Conservation (phyloP, 2,329 filamentous ascomycete species). For the Aquanectria penicillioides region DNA sequence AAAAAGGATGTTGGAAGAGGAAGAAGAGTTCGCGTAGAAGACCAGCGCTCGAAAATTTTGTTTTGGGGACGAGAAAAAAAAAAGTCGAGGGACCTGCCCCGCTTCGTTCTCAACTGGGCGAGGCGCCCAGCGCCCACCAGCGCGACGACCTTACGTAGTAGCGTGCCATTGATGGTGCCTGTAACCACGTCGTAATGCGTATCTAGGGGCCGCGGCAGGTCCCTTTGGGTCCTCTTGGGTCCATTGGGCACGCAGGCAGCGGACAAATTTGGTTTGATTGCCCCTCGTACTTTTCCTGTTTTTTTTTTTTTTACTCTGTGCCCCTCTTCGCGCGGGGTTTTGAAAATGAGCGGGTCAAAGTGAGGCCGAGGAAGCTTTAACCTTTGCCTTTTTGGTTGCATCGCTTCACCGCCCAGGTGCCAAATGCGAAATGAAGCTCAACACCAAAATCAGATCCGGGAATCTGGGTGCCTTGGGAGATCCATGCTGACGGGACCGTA, state of each 20-base stretch:
- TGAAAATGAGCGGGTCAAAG: constrained; percentile 23
- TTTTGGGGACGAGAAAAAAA: constrained; percentile 25
- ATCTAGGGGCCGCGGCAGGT: too few species aligned
- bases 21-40: constrained; percentile 12
- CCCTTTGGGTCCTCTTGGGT: too few species aligned
- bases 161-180: too few species aligned
- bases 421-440: too few species aligned
- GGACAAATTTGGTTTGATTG: constrained; percentile 4
- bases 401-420: constrained; percentile 19
- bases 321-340: constrained; percentile 26
- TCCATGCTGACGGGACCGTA: too few species aligned
- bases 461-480: too few species aligned
- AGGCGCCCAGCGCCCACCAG: background rate
- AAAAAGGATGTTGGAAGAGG: constrained; percentile 25
- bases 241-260: constrained; percentile 9
- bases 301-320: background rate
- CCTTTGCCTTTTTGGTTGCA: background rate
- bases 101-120: constrained; percentile 15
- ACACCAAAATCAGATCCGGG: too few species aligned
- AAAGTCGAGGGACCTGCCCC: constrained; percentile 22
- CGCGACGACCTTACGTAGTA: constrained; percentile 3
- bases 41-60: constrained; percentile 22
- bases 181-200: too few species aligned
- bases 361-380: constrained; percentile 7
- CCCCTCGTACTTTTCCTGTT: constrained; percentile 12